These are phyloP conservation scores for Cymbopogon flexuosus DNA, from an alignment of 202 grass and related monocot species.

Conservation along the genomic window DNA sequence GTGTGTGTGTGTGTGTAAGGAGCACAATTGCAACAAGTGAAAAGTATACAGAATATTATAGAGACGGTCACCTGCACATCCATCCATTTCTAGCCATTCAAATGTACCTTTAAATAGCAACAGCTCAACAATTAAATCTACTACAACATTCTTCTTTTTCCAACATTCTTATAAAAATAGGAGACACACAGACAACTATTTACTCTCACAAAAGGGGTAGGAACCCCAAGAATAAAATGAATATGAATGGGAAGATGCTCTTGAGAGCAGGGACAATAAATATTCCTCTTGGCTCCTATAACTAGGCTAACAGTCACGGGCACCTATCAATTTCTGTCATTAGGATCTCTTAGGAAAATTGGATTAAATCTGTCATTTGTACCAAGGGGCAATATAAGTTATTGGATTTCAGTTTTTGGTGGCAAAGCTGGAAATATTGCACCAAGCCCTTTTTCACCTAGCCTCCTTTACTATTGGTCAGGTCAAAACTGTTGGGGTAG, in stretches of 20 bases:
- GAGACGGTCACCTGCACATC: background rate
- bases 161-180: slow-evolving; percentile 13
- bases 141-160: slow-evolving; percentile 10
- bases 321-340: slow-evolving; percentile 22
- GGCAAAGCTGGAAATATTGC: slow-evolving; percentile 39
- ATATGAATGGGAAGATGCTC: slow-evolving; percentile 30
- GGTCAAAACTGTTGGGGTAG: background rate
- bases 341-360: slow-evolving; percentile 23
- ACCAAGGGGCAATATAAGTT: slow-evolving; percentile 26
- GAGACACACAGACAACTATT: slow-evolving; percentile 26
- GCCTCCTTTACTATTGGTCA: slow-evolving; percentile 1
- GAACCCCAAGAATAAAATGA: slow-evolving; percentile 14
- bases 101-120: slow-evolving; percentile 26
- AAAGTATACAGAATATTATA: background rate
- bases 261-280: slow-evolving; percentile 9
- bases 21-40: background rate
- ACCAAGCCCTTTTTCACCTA: slow-evolving; percentile 22
- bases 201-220: slow-evolving; percentile 15
- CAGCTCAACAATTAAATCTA: background rate
- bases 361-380: background rate
- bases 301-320: slow-evolving; percentile 2
- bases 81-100: background rate
- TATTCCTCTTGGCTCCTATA: slow-evolving; percentile 29
- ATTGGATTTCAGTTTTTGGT: slow-evolving; percentile 7
- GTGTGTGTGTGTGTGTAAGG: background rate